phyloP scores from a whole-genome alignment of 2,329 filamentous ascomycete species.

The Penicillium nordicum region DNA sequence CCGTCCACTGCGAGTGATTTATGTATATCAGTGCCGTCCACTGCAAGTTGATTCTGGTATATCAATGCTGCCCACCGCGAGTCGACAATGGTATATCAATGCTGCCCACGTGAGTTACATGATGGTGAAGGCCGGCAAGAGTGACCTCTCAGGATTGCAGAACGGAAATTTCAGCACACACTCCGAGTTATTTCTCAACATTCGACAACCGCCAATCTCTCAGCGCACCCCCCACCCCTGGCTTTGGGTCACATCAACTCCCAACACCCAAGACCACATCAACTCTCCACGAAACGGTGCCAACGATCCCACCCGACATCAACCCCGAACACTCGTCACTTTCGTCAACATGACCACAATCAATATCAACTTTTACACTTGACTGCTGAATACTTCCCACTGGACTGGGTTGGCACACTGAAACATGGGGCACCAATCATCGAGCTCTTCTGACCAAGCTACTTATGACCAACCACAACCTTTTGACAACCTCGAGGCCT shows the following conservation, averaged over 20 bases:
- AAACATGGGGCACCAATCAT: background rate
- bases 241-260: background rate
- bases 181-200: background rate
- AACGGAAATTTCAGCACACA: background rate
- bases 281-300: background rate
- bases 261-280: background rate
- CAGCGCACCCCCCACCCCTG: background rate
- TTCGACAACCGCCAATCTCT: background rate
- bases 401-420: background rate
- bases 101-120: background rate
- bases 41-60: background rate
- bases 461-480: background rate
- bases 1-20: background rate
- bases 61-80: background rate
- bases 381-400: background rate
- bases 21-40: background rate
- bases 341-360: background rate
- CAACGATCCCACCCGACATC: background rate
- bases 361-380: background rate
- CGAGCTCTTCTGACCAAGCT: background rate
- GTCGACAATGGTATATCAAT: background rate
- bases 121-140: background rate
- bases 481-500: background rate
- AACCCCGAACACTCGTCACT: background rate
- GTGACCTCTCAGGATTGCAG: background rate